A percentile compares a stretch with the other conserved stretches of the same genome.
Conservation (phyloP, 129 eudicot species). For the Saposhnikovia divaricata region DNA sequence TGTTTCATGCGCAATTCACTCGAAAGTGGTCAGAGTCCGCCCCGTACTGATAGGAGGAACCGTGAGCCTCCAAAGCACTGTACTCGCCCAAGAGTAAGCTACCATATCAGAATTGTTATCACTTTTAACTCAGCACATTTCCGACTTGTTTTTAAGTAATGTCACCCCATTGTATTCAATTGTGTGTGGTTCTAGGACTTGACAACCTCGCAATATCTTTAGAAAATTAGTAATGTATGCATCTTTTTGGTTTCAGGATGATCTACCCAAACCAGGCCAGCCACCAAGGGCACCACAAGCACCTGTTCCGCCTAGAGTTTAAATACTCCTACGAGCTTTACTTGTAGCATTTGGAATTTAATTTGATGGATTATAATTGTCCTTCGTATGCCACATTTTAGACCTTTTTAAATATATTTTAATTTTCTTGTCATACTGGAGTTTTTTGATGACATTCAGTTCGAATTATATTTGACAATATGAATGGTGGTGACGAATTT, state of each 20-base stretch:
- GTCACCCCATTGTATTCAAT: background rate
- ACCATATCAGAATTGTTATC: background rate
- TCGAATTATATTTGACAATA: background rate
- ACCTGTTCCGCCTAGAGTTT: slow-evolving; percentile 36
- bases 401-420: background rate
- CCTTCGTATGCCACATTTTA: background rate
- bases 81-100: slow-evolving; percentile 62
- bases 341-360: background rate
- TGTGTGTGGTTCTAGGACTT: background rate
- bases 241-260: slow-evolving; percentile 33
- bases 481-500: background rate
- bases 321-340: background rate
- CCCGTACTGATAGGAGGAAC: slow-evolving; percentile 22
- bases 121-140: background rate
- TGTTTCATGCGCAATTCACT: slow-evolving; percentile 59
- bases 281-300: slow-evolving; percentile 47
- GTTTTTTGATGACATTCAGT: background rate
- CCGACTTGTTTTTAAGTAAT: background rate
- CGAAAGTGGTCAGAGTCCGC: slow-evolving; percentile 21
- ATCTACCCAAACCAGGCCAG: slow-evolving; percentile 49
- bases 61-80: slow-evolving; percentile 61
- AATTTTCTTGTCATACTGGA: background rate
- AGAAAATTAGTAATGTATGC: background rate
- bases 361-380: background rate
- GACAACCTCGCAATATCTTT: background rate